Conservation (phyloP, 768 basidiomycete species). For the Trametes sanguinea region DNA sequence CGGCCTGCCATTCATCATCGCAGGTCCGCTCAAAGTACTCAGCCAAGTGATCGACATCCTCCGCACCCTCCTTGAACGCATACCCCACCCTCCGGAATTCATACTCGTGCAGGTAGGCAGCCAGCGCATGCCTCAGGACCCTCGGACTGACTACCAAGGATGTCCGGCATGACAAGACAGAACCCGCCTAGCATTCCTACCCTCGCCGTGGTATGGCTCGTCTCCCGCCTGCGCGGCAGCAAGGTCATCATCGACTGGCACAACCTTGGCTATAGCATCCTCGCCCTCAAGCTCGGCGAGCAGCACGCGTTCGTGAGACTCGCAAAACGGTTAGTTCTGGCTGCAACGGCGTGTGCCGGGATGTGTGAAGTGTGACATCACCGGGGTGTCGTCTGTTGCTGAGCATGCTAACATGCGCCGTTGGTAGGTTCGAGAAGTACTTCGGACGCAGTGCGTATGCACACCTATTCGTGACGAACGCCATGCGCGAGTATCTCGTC, state of each 20-base stretch:
- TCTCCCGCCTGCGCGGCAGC: constrained; percentile 64
- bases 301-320: constrained; percentile 70
- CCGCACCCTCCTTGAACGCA: constrained; percentile 56
- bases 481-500: constrained; percentile 75
- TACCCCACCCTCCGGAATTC: constrained; percentile 73
- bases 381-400: not conserved
- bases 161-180: constrained; percentile 42
- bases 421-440: constrained; percentile 71
- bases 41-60: constrained; percentile 70
- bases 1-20: constrained; percentile 62
- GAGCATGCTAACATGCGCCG: not conserved
- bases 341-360: not conserved
- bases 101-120: constrained; percentile 81
- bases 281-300: constrained; percentile 77
- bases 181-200: constrained; percentile 98
- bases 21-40: constrained; percentile 79
- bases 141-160: not conserved
- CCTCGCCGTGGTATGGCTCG: constrained; percentile 80
- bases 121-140: constrained; percentile 24
- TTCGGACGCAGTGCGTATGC: constrained; percentile 85
- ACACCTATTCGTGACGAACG: constrained; percentile 90
- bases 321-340: constrained; percentile 62
- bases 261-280: constrained; percentile 93
- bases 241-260: constrained; percentile 99
- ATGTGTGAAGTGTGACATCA: not conserved